These are phyloP conservation scores for Sphaerostilbella broomeana DNA, from an alignment of 2,329 filamentous ascomycete genomes.

Conservation along the genomic window DNA sequence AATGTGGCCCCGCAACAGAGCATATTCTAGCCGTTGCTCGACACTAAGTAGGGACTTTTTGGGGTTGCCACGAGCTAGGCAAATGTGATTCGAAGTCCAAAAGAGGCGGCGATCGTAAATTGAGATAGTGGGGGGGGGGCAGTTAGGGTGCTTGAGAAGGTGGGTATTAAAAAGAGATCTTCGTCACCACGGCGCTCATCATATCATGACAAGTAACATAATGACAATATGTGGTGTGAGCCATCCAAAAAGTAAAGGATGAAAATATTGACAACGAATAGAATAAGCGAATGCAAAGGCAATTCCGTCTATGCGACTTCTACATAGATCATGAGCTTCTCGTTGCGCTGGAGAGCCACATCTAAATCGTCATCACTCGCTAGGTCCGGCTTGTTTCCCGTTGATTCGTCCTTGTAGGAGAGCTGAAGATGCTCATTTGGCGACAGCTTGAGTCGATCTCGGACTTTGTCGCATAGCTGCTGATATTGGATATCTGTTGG, in stretches of 20 bases:
- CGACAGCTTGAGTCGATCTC: constrained; percentile 71
- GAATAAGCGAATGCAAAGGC: constrained; percentile 5
- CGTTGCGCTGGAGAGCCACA: constrained; percentile 72
- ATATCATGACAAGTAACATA: constrained; percentile 3
- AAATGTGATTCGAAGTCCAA: too few species aligned
- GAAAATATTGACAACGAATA: constrained; percentile 11
- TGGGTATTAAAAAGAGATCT: constrained; percentile 8
- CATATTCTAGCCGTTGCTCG: too few species aligned
- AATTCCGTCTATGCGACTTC: constrained; percentile 40
- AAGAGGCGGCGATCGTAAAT: too few species aligned
- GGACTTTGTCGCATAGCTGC: constrained; percentile 76
- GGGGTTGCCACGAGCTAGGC: too few species aligned
- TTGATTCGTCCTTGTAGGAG: constrained; percentile 79
- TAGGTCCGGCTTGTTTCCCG: constrained; percentile 66
- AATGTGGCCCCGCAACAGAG: constrained; percentile 15
- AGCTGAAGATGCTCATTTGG: constrained; percentile 65
- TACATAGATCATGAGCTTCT: constrained; percentile 76
- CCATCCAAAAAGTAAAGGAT: background rate
- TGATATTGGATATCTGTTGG: constrained; percentile 71
- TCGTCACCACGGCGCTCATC: constrained; percentile 2
- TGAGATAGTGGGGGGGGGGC: too few species aligned
- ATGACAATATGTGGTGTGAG: background rate
- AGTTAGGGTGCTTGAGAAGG: constrained; percentile 6
- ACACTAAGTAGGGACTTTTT: too few species aligned
- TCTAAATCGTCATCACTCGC: constrained; percentile 76